Evolutionary conservation across 2,329 filamentous ascomycete genomes (phyloP).

Genomic region (Pseudocercospora fijiensis): DNA sequence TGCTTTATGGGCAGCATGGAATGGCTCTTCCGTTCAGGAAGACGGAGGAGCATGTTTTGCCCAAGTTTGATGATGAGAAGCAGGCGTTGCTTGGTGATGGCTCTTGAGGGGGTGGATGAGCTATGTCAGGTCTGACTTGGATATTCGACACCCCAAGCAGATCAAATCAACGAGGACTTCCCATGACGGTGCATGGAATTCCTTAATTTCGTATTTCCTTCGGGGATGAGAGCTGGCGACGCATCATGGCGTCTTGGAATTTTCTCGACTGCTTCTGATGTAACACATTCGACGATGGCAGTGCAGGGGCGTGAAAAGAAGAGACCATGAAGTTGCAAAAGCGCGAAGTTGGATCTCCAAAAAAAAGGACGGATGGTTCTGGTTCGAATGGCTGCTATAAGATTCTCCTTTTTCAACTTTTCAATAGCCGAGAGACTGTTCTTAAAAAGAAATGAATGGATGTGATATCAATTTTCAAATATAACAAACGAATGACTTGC

Average conservation of each 20-base stretch:
- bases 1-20: slow-evolving; percentile 17
- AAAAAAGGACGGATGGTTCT: no score
- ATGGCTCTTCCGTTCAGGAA: neutral
- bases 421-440: no score
- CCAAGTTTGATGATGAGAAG: slow-evolving; percentile 1
- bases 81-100: slow-evolving; percentile 1
- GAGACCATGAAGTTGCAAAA: no score
- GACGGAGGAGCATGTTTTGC: neutral
- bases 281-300: neutral
- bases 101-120: neutral
- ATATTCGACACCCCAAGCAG: neutral
- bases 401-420: no score
- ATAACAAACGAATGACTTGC: no score
- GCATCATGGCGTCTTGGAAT: neutral
- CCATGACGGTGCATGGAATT: neutral
- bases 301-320: neutral
- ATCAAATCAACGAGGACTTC: neutral
- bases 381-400: no score
- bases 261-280: neutral
- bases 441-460: no score
- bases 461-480: no score
- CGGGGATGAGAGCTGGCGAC: neutral
- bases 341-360: no score
- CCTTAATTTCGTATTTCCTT: neutral
- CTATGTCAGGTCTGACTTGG: neutral